A percentile compares a stretch with the other conserved stretches of the same genome.
Evolutionary conservation across 2,329 filamentous ascomycete species (phyloP).

Genomic region (Alternaria gaisen): DNA sequence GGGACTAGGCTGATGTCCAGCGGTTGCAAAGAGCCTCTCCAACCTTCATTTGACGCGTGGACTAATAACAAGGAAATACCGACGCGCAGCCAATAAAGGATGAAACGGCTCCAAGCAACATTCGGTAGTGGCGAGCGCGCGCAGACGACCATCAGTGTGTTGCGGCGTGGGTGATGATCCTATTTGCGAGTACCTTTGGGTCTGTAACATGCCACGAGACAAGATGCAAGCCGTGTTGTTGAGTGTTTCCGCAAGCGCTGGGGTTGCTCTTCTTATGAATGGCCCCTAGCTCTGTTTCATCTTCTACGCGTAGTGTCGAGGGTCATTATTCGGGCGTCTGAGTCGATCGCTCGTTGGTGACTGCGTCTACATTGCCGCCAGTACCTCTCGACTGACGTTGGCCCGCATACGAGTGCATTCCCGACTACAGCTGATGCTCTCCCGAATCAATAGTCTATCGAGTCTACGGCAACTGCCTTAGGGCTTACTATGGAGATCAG

Average conservation of each 20-base stretch:
- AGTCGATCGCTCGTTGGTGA: slow-evolving; percentile 22
- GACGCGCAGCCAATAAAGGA: slow-evolving; percentile 9
- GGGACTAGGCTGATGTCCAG: slow-evolving; percentile 29
- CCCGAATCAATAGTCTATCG: neutral
- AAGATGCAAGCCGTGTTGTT: slow-evolving; percentile 18
- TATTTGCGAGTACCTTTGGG: neutral
- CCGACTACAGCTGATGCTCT: slow-evolving; percentile 7
- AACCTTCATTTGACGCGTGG: slow-evolving; percentile 15
- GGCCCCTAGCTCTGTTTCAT: slow-evolving; percentile 41
- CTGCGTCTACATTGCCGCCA: slow-evolving; percentile 23
- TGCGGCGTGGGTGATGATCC: slow-evolving; percentile 27
- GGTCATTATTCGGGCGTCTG: slow-evolving; percentile 35
- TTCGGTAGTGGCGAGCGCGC: slow-evolving; percentile 15
- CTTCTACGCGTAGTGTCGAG: slow-evolving; percentile 35
- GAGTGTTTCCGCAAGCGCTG: slow-evolving; percentile 41
- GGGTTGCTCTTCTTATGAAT: slow-evolving; percentile 34
- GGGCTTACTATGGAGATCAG: neutral
- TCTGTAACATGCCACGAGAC: slow-evolving; percentile 16
- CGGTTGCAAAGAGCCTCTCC: slow-evolving; percentile 20
- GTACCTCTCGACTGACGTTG: slow-evolving; percentile 15
- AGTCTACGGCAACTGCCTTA: neutral
- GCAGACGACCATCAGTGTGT: slow-evolving; percentile 10
- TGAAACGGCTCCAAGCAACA: neutral
- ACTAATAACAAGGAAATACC: slow-evolving; percentile 5
- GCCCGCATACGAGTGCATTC: slow-evolving; percentile 2